Evolutionary conservation across 129 eudicot species (phyloP), one percentile per base, ranked within the genome.

Genomic region (Logfia minima): DNA sequence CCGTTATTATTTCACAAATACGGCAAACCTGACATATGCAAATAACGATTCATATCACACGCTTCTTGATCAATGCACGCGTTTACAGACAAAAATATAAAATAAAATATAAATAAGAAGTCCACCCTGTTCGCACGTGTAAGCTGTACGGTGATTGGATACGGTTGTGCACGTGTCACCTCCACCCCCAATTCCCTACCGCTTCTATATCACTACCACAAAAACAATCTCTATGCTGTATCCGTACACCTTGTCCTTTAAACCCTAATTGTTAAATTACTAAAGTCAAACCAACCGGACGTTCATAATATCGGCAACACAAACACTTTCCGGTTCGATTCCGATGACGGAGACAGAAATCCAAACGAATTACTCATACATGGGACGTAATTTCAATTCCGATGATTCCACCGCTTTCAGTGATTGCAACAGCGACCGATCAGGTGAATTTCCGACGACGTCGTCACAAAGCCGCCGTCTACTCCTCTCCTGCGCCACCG

Each of bases 41-140:
- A 24, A 24, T 24, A 24, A 24, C 26, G 26, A 24, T 24, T 24
- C 26, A 24, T 1, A 24, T 1, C 26, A 24, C 70, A 81, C 81
- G 75, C 84, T 81, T 71, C 39, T 81, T 23, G n/a, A 29, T 68
- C 8, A 56, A 56, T 56, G 77, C 86, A 82, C 90, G 88, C 90
- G 86, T 84, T 67, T 35, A 2, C 4, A 45, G 4, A 10, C 26
- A 24, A 24, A 24, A 24, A 39, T 39, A 39, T 0, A 11, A 43
- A 43, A 43, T 43, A 10, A 43, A 43, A 87, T 64, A 85, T 78
- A 59, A 66, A 9, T 9, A 9, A 41, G 45, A 45, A 58, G 60
- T 21, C 73, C 80, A 70, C 86, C 76, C 69, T 79, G 39, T 78
- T 83, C 77, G 65, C 95, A 89, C 91, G 91, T 89, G 91, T 86